Evolutionary conservation across 192 early-diverging fungal species (phyloP).

Genomic region (Coemansia sp.): DNA sequence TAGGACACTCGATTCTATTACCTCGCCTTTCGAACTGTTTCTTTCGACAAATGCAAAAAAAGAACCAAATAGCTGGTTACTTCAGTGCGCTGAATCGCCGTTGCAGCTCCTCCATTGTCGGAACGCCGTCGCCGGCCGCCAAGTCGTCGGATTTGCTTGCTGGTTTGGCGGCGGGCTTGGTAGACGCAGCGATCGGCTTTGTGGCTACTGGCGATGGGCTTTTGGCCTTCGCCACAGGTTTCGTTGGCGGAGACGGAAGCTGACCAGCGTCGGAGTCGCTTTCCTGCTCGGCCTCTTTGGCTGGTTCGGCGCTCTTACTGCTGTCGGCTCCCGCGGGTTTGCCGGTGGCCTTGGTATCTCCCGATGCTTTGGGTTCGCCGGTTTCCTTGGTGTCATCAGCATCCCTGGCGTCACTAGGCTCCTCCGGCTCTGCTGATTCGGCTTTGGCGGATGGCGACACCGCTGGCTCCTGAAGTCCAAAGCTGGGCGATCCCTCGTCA

Average conservation of each 20-base stretch:
- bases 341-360: too few species aligned
- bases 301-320: too few species aligned
- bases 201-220: constrained; percentile 1
- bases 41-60: not conserved
- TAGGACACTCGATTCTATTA: not conserved
- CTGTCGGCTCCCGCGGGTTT: too few species aligned
- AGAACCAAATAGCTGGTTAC: too few species aligned
- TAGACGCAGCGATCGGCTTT: too few species aligned
- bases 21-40: too few species aligned
- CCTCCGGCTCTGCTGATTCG: not conserved
- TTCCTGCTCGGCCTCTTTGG: too few species aligned
- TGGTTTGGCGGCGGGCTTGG: constrained; percentile 3
- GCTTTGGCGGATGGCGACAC: not conserved
- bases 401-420: not conserved
- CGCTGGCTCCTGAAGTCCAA: constrained; percentile 12
- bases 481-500: constrained; percentile 12
- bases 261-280: not conserved
- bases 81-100: constrained; percentile 75
- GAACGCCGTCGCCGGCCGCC: constrained; percentile 44
- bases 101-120: constrained; percentile 71
- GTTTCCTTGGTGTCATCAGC: not conserved
- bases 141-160: constrained; percentile 8
- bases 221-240: not conserved
- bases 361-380: not conserved
- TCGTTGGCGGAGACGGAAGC: constrained; percentile 1